These are phyloP conservation scores for Chaetomium sp. DNA, from an alignment of 2,329 filamentous ascomycete species.

Conservation along the genomic window DNA sequence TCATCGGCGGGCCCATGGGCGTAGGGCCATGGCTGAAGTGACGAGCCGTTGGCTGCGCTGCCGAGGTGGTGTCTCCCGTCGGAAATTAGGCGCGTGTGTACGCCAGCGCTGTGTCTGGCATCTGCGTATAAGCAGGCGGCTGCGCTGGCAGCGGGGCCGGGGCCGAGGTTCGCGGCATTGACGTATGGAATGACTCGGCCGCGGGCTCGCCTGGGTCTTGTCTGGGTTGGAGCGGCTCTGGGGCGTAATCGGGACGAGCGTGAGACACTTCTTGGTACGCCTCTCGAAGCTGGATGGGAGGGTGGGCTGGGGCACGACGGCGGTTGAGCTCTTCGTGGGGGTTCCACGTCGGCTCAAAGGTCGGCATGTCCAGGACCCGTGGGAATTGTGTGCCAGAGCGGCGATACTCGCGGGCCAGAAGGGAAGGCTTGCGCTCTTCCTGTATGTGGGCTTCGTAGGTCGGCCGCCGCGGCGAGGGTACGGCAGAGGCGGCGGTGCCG, in stretches of 20 bases:
- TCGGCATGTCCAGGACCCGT: constrained; percentile 5
- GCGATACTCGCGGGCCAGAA: background rate
- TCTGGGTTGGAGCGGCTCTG: background rate
- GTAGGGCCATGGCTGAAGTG: no score
- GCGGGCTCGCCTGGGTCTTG: no score
- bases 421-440: background rate
- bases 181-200: no score
- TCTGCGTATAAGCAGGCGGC: no score
- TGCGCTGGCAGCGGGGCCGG: no score
- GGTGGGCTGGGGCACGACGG: background rate
- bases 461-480: background rate
- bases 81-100: no score
- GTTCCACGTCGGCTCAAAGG: background rate
- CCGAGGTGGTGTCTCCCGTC: no score
- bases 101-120: no score
- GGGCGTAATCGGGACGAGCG: no score
- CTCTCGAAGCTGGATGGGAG: background rate
- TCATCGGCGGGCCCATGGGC: no score
- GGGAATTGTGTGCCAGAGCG: constrained; percentile 1
- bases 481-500: background rate
- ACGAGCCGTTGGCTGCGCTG: no score
- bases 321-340: background rate
- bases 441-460: background rate
- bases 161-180: no score
- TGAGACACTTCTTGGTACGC: background rate